phyloP scores from a whole-genome alignment of 495 filamentous ascomycete species.

The Aspergillus cristatus region DNA sequence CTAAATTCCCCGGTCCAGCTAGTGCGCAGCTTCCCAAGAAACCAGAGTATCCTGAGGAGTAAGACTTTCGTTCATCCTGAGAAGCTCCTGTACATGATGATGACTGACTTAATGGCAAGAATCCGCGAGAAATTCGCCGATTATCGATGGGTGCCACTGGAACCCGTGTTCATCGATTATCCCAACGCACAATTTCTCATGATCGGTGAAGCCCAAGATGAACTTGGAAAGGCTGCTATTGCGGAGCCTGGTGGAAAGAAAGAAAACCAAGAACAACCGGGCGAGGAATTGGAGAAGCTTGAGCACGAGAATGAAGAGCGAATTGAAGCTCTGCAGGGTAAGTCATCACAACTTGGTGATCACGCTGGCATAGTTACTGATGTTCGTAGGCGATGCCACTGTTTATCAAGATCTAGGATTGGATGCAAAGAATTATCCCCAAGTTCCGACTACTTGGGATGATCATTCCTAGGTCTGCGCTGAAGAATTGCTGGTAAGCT shows the following conservation, averaged over 20 bases:
- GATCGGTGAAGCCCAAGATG: constrained; percentile 61
- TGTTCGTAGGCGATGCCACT: constrained; percentile 36
- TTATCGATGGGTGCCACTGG: constrained; percentile 62
- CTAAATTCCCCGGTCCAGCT: constrained; percentile 54
- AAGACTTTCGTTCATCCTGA: constrained; percentile 15
- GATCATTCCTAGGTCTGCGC: constrained; percentile 1
- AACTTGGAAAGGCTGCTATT: constrained; percentile 50
- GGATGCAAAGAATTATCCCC: constrained; percentile 41
- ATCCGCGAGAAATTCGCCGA: constrained; percentile 59
- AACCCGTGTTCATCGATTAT: constrained; percentile 71
- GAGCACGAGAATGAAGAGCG: constrained; percentile 55
- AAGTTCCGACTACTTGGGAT: constrained; percentile 43
- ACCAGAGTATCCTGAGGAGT: constrained; percentile 68
- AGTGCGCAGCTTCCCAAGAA: constrained; percentile 53
- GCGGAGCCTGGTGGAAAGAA: constrained; percentile 50
- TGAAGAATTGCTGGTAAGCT: too few relatives aligned
- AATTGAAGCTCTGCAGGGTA: constrained; percentile 45
- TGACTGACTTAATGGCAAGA: neutral
- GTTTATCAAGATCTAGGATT: constrained; percentile 46
- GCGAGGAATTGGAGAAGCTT: constrained; percentile 48
- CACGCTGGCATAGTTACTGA: constrained; percentile 1
- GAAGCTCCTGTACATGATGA: neutral
- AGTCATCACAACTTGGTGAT: constrained; percentile 3
- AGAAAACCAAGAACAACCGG: constrained; percentile 51
- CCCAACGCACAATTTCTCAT: constrained; percentile 73